Evolutionary conservation across 1,284 basidiomycete species (phyloP).

Genomic region (Sporisorium graminicola): DNA sequence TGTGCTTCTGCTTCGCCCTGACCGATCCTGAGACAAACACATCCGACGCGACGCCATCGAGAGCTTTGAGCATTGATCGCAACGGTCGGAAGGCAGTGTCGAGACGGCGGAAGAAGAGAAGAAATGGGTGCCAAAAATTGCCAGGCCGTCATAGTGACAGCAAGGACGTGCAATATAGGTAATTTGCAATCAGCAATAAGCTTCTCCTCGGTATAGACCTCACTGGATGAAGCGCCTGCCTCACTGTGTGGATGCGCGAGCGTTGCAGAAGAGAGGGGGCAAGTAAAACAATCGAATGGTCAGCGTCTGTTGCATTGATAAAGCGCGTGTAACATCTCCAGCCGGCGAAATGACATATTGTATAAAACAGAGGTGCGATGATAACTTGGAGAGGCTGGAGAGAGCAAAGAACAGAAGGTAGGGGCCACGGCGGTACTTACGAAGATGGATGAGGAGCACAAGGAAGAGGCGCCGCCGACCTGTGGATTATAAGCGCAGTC

Average conservation of each 20-base stretch:
- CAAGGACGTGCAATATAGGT: constrained; percentile 65
- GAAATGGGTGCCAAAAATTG: constrained; percentile 62
- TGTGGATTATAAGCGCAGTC: constrained; percentile 13
- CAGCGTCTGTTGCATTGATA: neutral
- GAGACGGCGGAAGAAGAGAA: constrained; percentile 34
- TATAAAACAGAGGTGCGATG: neutral
- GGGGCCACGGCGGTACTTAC: constrained; percentile 37
- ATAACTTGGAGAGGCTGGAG: neutral
- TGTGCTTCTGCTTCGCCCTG: constrained; percentile 24
- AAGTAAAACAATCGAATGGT: constrained; percentile 3
- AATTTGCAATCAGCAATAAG: constrained; percentile 68
- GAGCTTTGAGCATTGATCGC: constrained; percentile 30
- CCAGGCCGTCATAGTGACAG: constrained; percentile 60
- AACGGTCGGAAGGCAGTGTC: neutral
- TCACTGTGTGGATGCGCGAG: constrained; percentile 46
- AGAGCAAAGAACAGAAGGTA: neutral
- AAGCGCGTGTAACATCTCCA: neutral
- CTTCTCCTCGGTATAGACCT: constrained; percentile 67
- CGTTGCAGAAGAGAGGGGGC: constrained; percentile 1
- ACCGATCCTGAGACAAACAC: neutral
- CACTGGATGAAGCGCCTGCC: constrained; percentile 66
- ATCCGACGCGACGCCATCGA: neutral
- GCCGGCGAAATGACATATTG: neutral
- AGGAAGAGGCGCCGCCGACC: constrained; percentile 1
- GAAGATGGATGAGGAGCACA: constrained; percentile 40